phyloP scores from a whole-genome alignment of 495 filamentous ascomycete species.

The Tetracladium setigerum region DNA sequence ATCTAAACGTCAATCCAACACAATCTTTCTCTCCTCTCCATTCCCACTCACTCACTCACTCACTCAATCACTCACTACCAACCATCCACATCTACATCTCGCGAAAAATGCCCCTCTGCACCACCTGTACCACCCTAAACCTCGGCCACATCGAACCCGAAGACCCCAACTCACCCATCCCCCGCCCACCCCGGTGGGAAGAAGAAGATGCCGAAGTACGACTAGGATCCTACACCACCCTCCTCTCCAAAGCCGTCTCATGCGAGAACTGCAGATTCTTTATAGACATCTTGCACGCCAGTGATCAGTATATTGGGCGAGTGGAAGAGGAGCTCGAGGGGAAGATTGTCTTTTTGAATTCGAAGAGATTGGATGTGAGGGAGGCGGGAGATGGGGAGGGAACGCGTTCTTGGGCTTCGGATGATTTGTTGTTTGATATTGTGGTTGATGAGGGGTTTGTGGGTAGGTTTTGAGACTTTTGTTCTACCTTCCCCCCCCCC shows the following conservation, averaged over 20 bases:
- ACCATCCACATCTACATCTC: no score
- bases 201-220: not conserved
- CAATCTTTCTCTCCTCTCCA: no score
- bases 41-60: no score
- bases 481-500: no score
- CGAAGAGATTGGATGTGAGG: not conserved
- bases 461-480: no score
- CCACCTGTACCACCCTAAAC: no score
- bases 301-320: not conserved
- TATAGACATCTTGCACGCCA: not conserved
- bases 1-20: no score
- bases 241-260: not conserved
- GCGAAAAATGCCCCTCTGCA: no score
- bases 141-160: no score
- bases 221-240: not conserved
- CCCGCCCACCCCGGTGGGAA: no score
- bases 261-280: constrained; percentile 1
- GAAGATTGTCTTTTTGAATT: not conserved
- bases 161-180: no score
- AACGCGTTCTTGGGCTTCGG: not conserved
- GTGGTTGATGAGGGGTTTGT: not conserved
- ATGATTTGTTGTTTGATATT: constrained; percentile 2
- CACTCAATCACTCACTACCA: no score
- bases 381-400: not conserved
- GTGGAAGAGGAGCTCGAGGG: not conserved